Base-by-base conservation (phyloP, 495 filamentous ascomycete genomes). In the Terfezia claveryi region DNA sequence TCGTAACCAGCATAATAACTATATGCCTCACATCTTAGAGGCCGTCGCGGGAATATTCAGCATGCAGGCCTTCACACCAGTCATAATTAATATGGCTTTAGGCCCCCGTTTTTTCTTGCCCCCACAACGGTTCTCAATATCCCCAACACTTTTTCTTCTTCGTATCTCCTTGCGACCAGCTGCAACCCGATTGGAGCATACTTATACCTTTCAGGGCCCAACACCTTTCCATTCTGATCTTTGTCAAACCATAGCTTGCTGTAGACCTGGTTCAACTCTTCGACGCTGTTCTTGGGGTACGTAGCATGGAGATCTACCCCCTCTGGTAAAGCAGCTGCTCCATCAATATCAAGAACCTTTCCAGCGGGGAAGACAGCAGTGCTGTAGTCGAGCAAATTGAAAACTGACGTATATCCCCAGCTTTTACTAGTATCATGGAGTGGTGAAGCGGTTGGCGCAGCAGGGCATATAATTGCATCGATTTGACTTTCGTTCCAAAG, bases 351-450 rank as follows among this genome's bases (percentile, higher is more conserved):
- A 41, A 76, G 73, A 12, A 76, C 73, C 17, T 64, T 64, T 10
- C 72, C 58, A 1, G 73, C 72, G 0, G 78, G 79, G 60, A 83
- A 80, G 0, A 78, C 68, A 3, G 70, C 64, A 20, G 72, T 74
- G 10, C 80, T 83, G 57, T 80, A 79, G 61, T 85, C 80, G 0
- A 85, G 66, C 38, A 84, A 60, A 59, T 88, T 87, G 81, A 82
- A 88, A 57, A 83, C 76, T 3, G 71, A 68, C 0, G 80, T 83
- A 54, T 85, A 88, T 12, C 74, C 73, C 82, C 80, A 84, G 62
- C 82, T 84, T 14, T 74, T 73, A 0, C 75, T 70, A 12, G 75
- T 76, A 37, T 76, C 74, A 51, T 80, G 72, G 53, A 72, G 72
- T 6, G 78, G 73, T 0, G 83, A 80, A 0, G 72, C 73, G 12